Evolutionary conservation across 2,329 filamentous ascomycete species (phyloP), one percentile per base, ranked within the genome.

Genomic region (Dactylellina leptospora): DNA sequence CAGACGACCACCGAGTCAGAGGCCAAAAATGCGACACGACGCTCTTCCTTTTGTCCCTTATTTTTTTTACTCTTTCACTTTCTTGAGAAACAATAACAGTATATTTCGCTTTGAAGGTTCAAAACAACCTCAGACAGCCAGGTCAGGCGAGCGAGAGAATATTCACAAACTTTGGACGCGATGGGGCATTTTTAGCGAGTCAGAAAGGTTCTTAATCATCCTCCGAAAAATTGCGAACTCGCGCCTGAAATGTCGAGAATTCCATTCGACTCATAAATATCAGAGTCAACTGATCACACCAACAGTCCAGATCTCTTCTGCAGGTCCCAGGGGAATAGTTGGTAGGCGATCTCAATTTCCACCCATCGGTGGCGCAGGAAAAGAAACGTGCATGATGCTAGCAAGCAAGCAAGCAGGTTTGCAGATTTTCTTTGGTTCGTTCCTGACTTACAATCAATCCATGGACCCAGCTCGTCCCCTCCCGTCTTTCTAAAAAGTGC

Each of bases 291-390:
- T 48, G 44, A 48, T 48, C 47, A 4, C 20, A 20, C 6, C 4
- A 25, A 13, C 13, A 3, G 18, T 51, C 47, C 13, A 33, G 33
- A 40, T 4, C 28, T 42, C 30, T 28, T 50, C 51, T 66, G 61
- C 51, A 66, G 51, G 51, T 28, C 42, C 30, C 45, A 48, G 58
- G 51, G 51, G 27, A 61, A 27, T n/a, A n/a, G n/a, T n/a, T n/a
- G n/a, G n/a, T n/a, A n/a, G n/a, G 44, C n/a, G 8, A 30, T 48
- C 45, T 66, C 51, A 66, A n/a, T 66, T 66, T 66, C 61, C 51
- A 56, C 50, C 45, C n/a, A n/a, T n/a, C 22, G 23, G 51, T 58
- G 61, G 61, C 61, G 51, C 28, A 58, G 33, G 54, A 50, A 28
- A n/a, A 58, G 28, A 63, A 63, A 56, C 42, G 5, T 40, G 33